Percentiles rank a stretch among this genome's conserved stretches.
Conservation (phyloP, 2,329 filamentous ascomycete genomes). For the Penicillium sp. region DNA sequence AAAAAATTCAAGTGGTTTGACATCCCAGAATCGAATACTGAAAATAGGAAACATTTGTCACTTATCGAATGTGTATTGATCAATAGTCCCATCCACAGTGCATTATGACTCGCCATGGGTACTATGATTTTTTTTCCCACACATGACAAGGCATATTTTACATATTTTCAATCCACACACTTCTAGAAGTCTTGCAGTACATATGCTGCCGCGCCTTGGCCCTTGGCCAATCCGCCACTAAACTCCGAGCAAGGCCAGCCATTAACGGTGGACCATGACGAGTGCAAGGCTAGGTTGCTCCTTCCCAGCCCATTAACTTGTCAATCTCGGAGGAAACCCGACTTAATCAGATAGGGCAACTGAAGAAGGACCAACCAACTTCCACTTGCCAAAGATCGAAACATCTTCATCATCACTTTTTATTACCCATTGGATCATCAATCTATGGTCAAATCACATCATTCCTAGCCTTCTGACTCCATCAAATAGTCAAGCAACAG, state of each 20-base stretch:
- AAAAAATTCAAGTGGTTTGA: not conserved
- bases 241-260: not conserved
- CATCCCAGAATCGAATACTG: too few relatives aligned
- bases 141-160: not conserved
- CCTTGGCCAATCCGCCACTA: not conserved
- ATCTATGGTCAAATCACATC: slow-evolving; percentile 18
- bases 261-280: not conserved
- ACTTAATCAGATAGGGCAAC: not conserved
- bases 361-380: not conserved
- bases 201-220: not conserved
- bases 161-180: not conserved
- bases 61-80: not conserved
- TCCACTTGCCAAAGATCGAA: not conserved
- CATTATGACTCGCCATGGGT: not conserved
- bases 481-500: slow-evolving; percentile 10
- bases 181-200: not conserved
- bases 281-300: not conserved
- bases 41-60: not conserved
- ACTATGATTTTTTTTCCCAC: not conserved
- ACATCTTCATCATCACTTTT: not conserved
- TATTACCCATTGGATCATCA: not conserved
- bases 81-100: not conserved
- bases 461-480: slow-evolving; percentile 24
- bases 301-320: not conserved
- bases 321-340: not conserved